These are phyloP conservation scores for Caryopteris hybrid DNA, from an alignment of 305 asterid genomes.

Conservation along the genomic window DNA sequence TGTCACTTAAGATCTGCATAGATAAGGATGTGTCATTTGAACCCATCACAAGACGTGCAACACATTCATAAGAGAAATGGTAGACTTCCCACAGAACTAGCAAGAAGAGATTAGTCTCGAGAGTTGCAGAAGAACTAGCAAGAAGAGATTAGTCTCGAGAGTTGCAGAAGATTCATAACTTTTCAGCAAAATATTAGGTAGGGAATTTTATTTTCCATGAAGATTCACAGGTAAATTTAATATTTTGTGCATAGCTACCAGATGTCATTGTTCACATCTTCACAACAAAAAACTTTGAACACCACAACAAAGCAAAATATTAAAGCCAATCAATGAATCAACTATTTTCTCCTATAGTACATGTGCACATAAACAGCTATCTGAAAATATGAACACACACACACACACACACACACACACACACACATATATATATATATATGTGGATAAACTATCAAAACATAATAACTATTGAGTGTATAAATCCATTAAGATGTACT, in stretches of 20 bases:
- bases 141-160: slow-evolving; percentile 2
- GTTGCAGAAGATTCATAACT: background rate
- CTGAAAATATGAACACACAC: background rate
- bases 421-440: background rate
- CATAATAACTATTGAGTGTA: background rate
- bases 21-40: slow-evolving; percentile 41
- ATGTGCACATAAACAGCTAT: background rate
- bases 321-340: background rate
- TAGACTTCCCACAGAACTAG: background rate
- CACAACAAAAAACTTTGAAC: background rate
- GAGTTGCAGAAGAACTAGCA: slow-evolving; percentile 2
- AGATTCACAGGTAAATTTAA: background rate
- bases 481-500: background rate
- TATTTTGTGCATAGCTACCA: background rate
- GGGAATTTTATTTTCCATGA: too few species aligned
- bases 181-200: too few species aligned
- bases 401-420: background rate
- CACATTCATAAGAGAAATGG: slow-evolving; percentile 3
- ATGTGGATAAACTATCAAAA: background rate
- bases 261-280: background rate
- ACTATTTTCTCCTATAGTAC: background rate
- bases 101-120: slow-evolving; percentile 4
- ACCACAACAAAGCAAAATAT: background rate
- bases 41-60: slow-evolving; percentile 15
- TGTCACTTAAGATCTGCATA: slow-evolving; percentile 71